phyloP scores from a whole-genome alignment of 768 basidiomycete genomes.

The Mycena filopes region DNA sequence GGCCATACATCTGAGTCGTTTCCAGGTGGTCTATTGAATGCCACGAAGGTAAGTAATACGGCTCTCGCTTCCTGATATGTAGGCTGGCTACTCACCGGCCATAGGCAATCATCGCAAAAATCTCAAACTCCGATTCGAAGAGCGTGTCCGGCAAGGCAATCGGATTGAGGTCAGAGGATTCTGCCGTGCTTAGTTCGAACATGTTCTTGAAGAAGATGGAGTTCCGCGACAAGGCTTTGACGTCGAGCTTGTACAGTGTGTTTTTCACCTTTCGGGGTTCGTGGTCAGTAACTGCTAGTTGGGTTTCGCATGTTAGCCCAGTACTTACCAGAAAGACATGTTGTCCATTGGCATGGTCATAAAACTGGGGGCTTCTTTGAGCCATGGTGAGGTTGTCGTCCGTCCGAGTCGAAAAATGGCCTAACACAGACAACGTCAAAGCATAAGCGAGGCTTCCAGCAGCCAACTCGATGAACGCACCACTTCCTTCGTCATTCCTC shows the following conservation, averaged over 20 bases:
- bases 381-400: too few species aligned
- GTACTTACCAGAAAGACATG: background rate
- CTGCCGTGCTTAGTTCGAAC: background rate
- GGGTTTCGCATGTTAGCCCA: too few species aligned
- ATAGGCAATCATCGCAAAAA: background rate
- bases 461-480: background rate
- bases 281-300: background rate
- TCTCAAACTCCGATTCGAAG: background rate
- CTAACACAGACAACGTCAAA: background rate
- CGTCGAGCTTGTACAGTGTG: slow-evolving; percentile 1
- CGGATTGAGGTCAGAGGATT: background rate
- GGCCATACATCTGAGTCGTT: background rate
- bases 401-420: background rate
- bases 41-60: too few species aligned
- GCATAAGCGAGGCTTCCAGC: background rate
- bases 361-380: background rate
- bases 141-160: background rate
- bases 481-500: background rate
- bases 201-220: background rate
- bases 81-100: background rate
- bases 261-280: background rate
- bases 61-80: too few species aligned
- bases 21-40: background rate
- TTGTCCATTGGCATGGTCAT: background rate
- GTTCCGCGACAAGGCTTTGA: background rate